Evolutionary conservation across 805 yeast genomes (phyloP).

Genomic region (Candida patagonica): DNA sequence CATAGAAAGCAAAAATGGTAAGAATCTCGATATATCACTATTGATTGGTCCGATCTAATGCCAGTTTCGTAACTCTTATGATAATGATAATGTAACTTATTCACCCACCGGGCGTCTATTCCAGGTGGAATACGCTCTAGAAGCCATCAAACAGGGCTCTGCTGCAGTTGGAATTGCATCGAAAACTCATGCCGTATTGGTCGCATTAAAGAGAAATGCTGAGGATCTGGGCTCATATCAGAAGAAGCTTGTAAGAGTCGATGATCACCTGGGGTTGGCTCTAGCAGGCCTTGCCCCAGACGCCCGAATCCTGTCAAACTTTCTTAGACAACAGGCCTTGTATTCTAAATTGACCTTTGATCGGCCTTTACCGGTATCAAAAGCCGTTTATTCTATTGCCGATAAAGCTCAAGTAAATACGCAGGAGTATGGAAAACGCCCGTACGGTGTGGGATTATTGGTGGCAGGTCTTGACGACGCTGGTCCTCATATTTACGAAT

Average conservation of each 20-base stretch:
- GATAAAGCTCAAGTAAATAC: constrained; percentile 97
- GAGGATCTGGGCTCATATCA: constrained; percentile 97
- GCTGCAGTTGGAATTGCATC: constrained; percentile 94
- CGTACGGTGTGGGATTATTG: constrained; percentile 94
- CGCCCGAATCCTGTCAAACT: constrained; percentile 87
- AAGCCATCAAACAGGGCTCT: constrained; percentile 95
- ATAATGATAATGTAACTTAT: constrained; percentile 95
- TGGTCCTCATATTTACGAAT: constrained; percentile 91
- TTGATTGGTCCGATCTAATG: background rate
- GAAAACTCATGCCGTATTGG: constrained; percentile 78
- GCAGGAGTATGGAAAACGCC: constrained; percentile 92
- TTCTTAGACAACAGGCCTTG: constrained; percentile 84
- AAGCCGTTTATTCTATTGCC: constrained; percentile 78
- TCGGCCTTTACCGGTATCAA: constrained; percentile 72
- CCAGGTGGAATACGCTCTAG: constrained; percentile 82
- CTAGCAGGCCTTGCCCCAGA: constrained; percentile 98
- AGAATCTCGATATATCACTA: too few relatives aligned
- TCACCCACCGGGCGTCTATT: constrained; percentile 91
- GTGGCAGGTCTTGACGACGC: constrained; percentile 76
- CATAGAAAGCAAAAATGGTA: too few relatives aligned
- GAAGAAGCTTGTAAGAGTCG: constrained; percentile 84
- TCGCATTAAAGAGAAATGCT: constrained; percentile 90
- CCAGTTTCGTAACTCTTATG: constrained; percentile 94
- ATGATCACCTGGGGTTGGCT: constrained; percentile 89
- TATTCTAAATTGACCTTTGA: constrained; percentile 75